Base-by-base conservation (phyloP, 345 rosid species). In the Corymbia maculata region DNA sequence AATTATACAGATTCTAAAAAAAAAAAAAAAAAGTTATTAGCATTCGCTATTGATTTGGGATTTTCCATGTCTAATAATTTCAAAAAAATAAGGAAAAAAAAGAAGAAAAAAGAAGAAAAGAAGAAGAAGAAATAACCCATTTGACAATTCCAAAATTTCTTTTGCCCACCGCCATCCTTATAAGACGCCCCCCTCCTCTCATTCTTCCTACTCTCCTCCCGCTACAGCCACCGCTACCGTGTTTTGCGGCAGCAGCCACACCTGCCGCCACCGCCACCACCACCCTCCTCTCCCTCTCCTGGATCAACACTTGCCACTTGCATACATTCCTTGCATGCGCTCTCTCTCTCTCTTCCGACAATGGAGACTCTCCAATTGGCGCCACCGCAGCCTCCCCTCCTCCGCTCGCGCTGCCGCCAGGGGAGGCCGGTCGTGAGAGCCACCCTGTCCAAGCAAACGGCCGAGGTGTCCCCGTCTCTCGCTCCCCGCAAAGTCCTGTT, bases 321-420 rank as follows among this genome's bases (percentile, higher is more conserved):
- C 49, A 55, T 42, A 64, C 82, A 79, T 51, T 47, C 50, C n/a
- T n/a, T n/a, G n/a, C n/a, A n/a, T n/a, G n/a, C n/a, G n/a, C n/a
- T n/a, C n/a, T n/a, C n/a, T n/a, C 88, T 42, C 68, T 85, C 85
- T 28, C 66, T 36, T 3, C 13, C 64, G 30, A 26, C 52, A 52
- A 91, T 89, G 92, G 91, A 89, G 52, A 80, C 88, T 59, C 90
- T 91, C 51, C 75, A 87, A 13, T 80, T 88, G 17, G n/a, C 85
- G 55, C 42, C 88, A 42, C 28, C 88, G n/a, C 84, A 55, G 16
- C 85, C 88, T 14, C 80, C 84, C 13, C 86, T 85, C 85, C 59
- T 85, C 87, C 92, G 85, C 88, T 59, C 7, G 80, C 47, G 80
- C 8, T 14, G 28, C n/a, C 61, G 42, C 61, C 28, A 26, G 85